phyloP scores from a whole-genome alignment of 805 yeast genomes.

The Jamesozyma lodderae region DNA sequence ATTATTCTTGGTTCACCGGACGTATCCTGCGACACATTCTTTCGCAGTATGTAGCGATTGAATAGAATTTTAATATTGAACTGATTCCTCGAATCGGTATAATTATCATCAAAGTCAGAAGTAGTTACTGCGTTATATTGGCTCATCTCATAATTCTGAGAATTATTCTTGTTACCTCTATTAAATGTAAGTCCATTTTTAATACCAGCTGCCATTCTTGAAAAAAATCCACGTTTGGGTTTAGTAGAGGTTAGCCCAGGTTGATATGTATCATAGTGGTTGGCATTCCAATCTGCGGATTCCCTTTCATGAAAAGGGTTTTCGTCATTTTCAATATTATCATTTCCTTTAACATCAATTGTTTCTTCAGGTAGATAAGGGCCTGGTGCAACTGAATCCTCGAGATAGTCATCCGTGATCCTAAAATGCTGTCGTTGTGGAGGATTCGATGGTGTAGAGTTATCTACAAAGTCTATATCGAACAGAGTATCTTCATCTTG shows the following conservation, averaged over 20 bases:
- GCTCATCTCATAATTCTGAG: constrained; percentile 27
- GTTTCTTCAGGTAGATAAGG: constrained; percentile 28
- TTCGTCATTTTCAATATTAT: constrained; percentile 32
- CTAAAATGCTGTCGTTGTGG: background rate
- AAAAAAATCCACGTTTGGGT: constrained; percentile 14
- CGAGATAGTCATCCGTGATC: constrained; percentile 2
- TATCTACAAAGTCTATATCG: constrained; percentile 33
- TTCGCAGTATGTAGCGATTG: constrained; percentile 30
- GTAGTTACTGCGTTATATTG: constrained; percentile 20
- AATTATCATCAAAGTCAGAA: constrained; percentile 19
- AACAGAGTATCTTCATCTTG: constrained; percentile 29
- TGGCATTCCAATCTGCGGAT: constrained; percentile 10
- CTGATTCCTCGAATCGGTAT: constrained; percentile 27
- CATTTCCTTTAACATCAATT: constrained; percentile 27
- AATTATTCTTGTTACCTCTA: constrained; percentile 4
- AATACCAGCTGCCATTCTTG: constrained; percentile 12
- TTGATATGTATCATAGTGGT: constrained; percentile 7
- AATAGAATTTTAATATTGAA: constrained; percentile 34
- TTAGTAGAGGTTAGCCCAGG: constrained; percentile 9
- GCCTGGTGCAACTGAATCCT: constrained; percentile 8
- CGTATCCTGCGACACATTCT: constrained; percentile 11
- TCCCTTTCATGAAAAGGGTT: constrained; percentile 20
- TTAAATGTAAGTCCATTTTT: constrained; percentile 9
- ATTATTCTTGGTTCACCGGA: constrained; percentile 53
- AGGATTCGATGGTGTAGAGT: constrained; percentile 6